Evolutionary conservation across 2,329 filamentous ascomycete genomes (phyloP).

Genomic region (Trichoderma aggressivum): DNA sequence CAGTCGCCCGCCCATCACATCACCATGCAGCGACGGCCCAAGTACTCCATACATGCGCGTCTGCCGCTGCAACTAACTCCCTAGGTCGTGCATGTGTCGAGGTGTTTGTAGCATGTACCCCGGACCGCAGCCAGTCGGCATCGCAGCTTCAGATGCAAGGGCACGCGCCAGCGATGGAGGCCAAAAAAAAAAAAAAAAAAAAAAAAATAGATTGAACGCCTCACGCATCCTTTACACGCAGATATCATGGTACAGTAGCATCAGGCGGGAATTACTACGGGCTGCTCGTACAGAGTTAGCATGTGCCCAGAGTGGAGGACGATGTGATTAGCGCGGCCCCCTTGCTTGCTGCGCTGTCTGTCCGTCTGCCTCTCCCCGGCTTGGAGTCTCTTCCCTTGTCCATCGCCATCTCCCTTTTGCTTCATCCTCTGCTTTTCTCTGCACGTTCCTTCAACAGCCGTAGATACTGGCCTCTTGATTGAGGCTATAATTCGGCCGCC

Average conservation of each 20-base stretch:
- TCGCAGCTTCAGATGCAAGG: neutral
- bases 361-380: neutral
- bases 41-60: slow-evolving; percentile 10
- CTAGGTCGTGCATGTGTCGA: slow-evolving; percentile 1
- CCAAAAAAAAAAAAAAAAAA: neutral
- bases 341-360: neutral
- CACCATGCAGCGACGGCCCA: neutral
- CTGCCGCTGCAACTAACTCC: slow-evolving; percentile 11
- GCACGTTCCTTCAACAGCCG: neutral
- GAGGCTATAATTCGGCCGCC: neutral
- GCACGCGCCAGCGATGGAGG: neutral
- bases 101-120: neutral
- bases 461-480: neutral
- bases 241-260: neutral
- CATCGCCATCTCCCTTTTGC: neutral
- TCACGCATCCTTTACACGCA: neutral
- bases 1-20: slow-evolving; percentile 1
- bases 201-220: neutral
- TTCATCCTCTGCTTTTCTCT: neutral
- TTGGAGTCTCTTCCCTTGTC: neutral
- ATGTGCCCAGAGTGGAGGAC: neutral
- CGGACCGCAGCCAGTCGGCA: neutral
- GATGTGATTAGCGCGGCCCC: neutral
- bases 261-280: neutral
- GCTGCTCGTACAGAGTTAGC: neutral